Evolutionary conservation across 2,329 filamentous ascomycete species (phyloP), one percentile per base, ranked within the genome.

Genomic region (Apiospora malaysiana): DNA sequence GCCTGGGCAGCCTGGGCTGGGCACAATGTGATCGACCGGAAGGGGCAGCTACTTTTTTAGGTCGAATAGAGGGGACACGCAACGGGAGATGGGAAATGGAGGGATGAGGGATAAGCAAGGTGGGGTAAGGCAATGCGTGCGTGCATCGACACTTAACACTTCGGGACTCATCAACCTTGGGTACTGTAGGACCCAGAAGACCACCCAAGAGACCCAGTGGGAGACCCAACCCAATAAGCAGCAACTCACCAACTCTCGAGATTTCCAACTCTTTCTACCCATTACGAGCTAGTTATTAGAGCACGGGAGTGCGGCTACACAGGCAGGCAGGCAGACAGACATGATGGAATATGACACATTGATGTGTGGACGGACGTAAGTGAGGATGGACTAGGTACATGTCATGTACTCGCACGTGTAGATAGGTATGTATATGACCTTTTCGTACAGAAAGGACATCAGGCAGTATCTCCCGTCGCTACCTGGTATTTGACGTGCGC

Each of bases 11-110:
- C 25, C 51, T 63, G 56, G 56, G 32, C 56, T 63, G 56, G 27
- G 56, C 51, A 59, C 51, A 59, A 59, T 59, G 56, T 63, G 56
- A 63, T 63, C 56, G 56, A 63, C 56, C 56, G 56, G 32, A 63
- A 63, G 32, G 32, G 8, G 56, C 18, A 40, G 32, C 32, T 37
- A 32, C 25, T 59, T 59, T 56, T 59, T 63, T 63, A 63, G 56
- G 32, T 63, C 27, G 56, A 18, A 37, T 63, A 40, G 56, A 63
- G 18, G 18, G 27, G 56, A 23, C 32, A 18, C 51, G 51, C 27
- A 27, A 37, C 51, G 51, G 51, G 51, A 59, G 51, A 59, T 59
- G 51, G 51, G 32, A 18, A 25, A 18, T 16, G 18, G 51, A 59
- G 51, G 51, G 51, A 63, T 63, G 32, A 63, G 56, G 56, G 56